Percentiles rank a stretch among this genome's conserved stretches.
phyloP scores from a whole-genome alignment of 1,139 yeast genomes.

The Pichia sp. region DNA sequence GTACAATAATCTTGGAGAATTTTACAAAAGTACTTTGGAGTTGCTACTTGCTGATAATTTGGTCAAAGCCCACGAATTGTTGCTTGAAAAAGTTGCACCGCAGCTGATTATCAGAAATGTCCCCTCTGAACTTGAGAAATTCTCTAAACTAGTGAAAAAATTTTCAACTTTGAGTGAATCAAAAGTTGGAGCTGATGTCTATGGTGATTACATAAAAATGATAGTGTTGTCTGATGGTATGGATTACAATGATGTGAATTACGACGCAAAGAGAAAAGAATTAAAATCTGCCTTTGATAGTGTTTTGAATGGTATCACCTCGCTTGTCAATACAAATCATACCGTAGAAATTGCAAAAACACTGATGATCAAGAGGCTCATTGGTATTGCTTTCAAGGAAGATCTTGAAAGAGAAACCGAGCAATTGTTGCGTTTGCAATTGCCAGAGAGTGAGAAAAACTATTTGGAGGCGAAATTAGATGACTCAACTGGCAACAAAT shows the following conservation, averaged over 20 bases:
- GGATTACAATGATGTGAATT: conserved; percentile 1
- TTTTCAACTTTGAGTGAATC: conserved; percentile 52
- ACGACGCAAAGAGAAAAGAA: not conserved
- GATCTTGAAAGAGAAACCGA: conserved; percentile 21
- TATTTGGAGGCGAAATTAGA: conserved; percentile 35
- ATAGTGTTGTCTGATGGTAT: conserved; percentile 20
- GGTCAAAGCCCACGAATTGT: conserved; percentile 60
- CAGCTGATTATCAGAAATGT: conserved; percentile 46
- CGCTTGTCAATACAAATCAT: conserved; percentile 5
- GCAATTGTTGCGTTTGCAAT: conserved; percentile 20
- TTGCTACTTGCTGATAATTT: conserved; percentile 59
- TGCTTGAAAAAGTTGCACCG: conserved; percentile 66
- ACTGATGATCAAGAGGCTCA: conserved; percentile 49
- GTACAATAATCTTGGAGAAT: conserved; percentile 45
- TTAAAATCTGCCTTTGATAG: conserved; percentile 2
- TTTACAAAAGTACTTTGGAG: conserved; percentile 57
- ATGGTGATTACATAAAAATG: conserved; percentile 42
- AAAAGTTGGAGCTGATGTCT: conserved; percentile 60
- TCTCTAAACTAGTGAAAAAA: conserved; percentile 42
- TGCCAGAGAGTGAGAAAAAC: conserved; percentile 46
- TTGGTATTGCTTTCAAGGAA: conserved; percentile 29
- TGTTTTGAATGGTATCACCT: conserved; percentile 9
- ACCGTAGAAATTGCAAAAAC: conserved; percentile 30
- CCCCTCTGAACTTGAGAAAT: conserved; percentile 33
- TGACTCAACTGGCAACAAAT: conserved; percentile 2